phyloP scores from a whole-genome alignment of 331 rosid genomes.

The Pyracantha coccinea region DNA sequence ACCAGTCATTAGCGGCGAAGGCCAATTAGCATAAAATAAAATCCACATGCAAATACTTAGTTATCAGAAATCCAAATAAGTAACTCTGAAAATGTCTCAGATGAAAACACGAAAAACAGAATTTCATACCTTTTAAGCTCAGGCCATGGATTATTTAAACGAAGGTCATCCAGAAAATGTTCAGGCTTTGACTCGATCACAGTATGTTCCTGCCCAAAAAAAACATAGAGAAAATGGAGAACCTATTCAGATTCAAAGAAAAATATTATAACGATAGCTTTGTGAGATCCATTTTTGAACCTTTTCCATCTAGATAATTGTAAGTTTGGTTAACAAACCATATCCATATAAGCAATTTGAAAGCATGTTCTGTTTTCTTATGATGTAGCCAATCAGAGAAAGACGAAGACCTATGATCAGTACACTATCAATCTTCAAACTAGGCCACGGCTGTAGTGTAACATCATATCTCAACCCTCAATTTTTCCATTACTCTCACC shows the following conservation, averaged over 20 bases:
- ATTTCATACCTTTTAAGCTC: constrained; percentile 69
- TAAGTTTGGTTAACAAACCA: not conserved
- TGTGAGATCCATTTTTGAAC: not conserved
- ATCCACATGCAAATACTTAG: not conserved
- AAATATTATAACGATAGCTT: not conserved
- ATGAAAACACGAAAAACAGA: constrained; percentile 9
- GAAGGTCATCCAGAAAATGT: constrained; percentile 94
- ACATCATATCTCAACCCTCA: not conserved
- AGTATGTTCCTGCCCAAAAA: constrained; percentile 67
- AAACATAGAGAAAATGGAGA: constrained; percentile 16
- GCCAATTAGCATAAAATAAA: not conserved
- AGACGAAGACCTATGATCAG: not conserved
- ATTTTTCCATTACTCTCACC: not conserved
- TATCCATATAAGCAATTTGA: not conserved
- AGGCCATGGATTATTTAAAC: constrained; percentile 95
- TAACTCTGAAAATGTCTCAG: not conserved
- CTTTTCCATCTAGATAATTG: not conserved
- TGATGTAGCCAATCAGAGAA: not conserved
- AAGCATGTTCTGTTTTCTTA: not conserved
- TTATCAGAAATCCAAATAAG: not conserved
- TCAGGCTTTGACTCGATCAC: constrained; percentile 95
- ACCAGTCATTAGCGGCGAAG: constrained; percentile 6
- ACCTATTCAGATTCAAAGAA: not conserved
- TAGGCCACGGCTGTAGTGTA: not conserved
- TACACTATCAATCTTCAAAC: not conserved